These are phyloP conservation scores for Dothistroma septosporum DNA, from an alignment of 2,329 filamentous ascomycete species.

Conservation along the genomic window DNA sequence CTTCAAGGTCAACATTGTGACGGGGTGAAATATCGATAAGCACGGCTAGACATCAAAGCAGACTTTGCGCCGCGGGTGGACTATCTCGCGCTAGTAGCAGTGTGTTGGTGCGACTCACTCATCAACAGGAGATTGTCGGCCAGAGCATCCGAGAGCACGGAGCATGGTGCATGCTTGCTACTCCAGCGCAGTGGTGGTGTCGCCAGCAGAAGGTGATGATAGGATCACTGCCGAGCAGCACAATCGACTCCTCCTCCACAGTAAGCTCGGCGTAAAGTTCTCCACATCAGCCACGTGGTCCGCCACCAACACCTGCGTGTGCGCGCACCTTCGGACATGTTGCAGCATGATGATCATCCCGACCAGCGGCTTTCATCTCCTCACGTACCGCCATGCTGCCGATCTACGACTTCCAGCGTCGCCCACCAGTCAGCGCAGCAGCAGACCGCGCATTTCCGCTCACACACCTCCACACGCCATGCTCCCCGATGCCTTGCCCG, in stretches of 20 bases:
- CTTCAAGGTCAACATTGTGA: background rate
- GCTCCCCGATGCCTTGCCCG: background rate
- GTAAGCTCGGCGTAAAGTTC: conserved; percentile 5
- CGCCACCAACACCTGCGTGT: conserved; percentile 4
- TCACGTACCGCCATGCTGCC: background rate
- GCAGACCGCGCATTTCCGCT: background rate
- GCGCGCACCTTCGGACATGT: background rate
- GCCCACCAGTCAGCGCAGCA: conserved; percentile 2
- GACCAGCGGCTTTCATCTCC: conserved; percentile 1
- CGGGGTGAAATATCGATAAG: conserved; percentile 5
- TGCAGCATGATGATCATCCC: conserved; percentile 1
- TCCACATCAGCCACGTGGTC: too few species aligned
- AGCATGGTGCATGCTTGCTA: background rate
- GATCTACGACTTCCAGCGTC: background rate
- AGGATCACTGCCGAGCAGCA: background rate
- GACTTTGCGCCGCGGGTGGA: background rate
- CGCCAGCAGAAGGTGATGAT: background rate
- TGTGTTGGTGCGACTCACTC: background rate
- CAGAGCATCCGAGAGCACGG: background rate
- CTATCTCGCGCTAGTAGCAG: background rate
- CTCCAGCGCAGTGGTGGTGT: background rate
- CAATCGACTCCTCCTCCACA: background rate
- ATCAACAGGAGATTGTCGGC: background rate
- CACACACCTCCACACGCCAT: background rate
- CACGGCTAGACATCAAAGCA: background rate